A percentile compares a stretch with the other conserved stretches of the same genome.
Conservation (phyloP, 2,329 filamentous ascomycete genomes). For the Tolypocladium endophyticum region DNA sequence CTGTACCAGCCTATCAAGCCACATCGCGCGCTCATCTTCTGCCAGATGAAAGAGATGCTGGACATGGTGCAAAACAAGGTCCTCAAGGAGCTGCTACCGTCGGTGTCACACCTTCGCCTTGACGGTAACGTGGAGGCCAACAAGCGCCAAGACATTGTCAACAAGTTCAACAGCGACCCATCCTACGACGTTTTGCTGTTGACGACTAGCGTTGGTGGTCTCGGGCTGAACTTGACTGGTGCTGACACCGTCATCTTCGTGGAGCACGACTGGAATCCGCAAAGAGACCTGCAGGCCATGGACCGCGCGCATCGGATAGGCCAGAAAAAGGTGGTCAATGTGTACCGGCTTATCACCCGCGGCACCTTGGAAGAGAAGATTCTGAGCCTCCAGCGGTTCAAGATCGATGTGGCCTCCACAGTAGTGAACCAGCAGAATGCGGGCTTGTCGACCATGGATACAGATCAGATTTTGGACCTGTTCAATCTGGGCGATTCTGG, state of each 20-base stretch:
- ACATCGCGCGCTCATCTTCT: constrained; percentile 93
- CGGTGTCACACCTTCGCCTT: constrained; percentile 85
- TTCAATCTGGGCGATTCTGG: constrained; percentile 83
- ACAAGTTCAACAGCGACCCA: constrained; percentile 96
- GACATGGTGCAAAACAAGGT: constrained; percentile 97
- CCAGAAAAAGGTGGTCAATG: constrained; percentile 99
- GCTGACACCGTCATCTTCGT: constrained; percentile 99
- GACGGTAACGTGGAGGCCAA: constrained; percentile 89
- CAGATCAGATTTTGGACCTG: constrained; percentile 92
- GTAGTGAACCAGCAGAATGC: constrained; percentile 99
- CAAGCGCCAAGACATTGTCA: constrained; percentile 94
- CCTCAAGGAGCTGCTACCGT: constrained; percentile 79
- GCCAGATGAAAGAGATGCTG: constrained; percentile 99
- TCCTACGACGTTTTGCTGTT: constrained; percentile 90
- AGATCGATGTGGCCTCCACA: constrained; percentile 95
- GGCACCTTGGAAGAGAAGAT: constrained; percentile 99
- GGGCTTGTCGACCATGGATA: constrained; percentile 90
- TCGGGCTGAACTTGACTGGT: constrained; percentile 90
- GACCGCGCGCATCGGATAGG: constrained; percentile 96
- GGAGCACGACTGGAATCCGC: constrained; percentile 98
- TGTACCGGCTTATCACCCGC: constrained; percentile 91
- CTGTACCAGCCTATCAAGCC: constrained; percentile 80
- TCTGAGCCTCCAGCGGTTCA: constrained; percentile 93
- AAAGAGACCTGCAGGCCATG: constrained; percentile 98
- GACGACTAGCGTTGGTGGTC: constrained; percentile 88